phyloP scores from a whole-genome alignment of 2,329 filamentous ascomycete genomes.

The Botrytis medusae region DNA sequence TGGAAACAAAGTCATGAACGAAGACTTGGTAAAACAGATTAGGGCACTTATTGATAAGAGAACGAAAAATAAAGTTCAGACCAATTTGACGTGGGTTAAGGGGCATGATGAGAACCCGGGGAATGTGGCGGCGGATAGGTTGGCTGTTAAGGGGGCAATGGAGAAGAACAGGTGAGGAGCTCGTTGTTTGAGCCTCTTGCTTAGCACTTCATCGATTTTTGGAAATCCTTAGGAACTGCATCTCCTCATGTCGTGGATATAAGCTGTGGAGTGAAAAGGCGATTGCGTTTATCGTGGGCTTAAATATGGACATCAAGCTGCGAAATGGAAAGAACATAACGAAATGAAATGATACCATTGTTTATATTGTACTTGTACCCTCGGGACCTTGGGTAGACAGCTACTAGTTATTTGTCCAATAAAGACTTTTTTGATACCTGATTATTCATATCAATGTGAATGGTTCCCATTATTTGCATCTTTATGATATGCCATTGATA shows the following conservation, averaged over 20 bases:
- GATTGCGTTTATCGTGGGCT: not conserved
- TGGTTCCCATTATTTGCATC: not conserved
- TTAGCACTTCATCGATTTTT: not conserved
- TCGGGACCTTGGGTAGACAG: not conserved
- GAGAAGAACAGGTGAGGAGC: not conserved
- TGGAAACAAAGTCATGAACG: conserved; percentile 77
- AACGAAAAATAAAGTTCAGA: conserved; percentile 57
- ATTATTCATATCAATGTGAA: not conserved
- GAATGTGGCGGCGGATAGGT: conserved; percentile 75
- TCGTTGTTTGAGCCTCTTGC: not conserved
- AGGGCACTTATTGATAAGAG: conserved; percentile 70
- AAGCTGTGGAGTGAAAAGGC: not conserved
- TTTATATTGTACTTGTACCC: not conserved
- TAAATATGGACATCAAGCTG: not conserved
- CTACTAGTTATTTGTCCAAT: not conserved
- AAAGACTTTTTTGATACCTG: not conserved
- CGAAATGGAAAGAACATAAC: not conserved
- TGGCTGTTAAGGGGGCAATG: conserved; percentile 68
- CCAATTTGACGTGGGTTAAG: conserved; percentile 84
- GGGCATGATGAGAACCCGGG: conserved; percentile 73
- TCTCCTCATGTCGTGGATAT: not conserved
- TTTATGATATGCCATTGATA: not conserved
- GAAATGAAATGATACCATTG: not conserved
- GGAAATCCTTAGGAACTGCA: not conserved
- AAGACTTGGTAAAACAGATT: conserved; percentile 76